phyloP scores from a whole-genome alignment of 2,329 filamentous ascomycete species.

The Xylariaceae sp. region DNA sequence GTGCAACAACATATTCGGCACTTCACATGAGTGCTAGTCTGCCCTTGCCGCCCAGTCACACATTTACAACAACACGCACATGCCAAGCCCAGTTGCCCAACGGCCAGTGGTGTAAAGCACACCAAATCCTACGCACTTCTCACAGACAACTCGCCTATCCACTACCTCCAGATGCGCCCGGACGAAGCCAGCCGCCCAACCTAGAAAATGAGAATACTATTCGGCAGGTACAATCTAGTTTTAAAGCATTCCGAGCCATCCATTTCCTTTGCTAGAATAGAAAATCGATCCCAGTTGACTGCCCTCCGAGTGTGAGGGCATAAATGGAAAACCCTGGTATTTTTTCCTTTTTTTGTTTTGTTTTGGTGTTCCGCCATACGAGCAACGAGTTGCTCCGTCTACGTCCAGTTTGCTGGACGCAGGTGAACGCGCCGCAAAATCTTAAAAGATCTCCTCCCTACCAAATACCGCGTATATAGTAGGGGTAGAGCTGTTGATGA shows the following conservation, averaged over 20 bases:
- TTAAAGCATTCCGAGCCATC: slow-evolving; percentile 38
- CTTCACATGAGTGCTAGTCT: background rate
- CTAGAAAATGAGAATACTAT: slow-evolving; percentile 46
- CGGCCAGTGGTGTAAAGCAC: slow-evolving; percentile 1
- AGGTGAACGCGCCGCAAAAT: slow-evolving; percentile 6
- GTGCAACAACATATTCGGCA: slow-evolving; percentile 1
- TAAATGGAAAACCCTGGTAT: slow-evolving; percentile 8
- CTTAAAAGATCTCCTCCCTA: background rate
- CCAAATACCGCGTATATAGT: slow-evolving; percentile 14
- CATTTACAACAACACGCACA: slow-evolving; percentile 15
- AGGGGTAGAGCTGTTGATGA: slow-evolving; percentile 7
- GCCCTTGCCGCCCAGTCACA: slow-evolving; percentile 11
- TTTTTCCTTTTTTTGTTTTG: no score
- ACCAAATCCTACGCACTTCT: slow-evolving; percentile 13
- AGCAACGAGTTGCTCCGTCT: slow-evolving; percentile 8
- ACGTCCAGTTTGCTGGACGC: slow-evolving; percentile 8
- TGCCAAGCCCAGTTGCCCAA: slow-evolving; percentile 5
- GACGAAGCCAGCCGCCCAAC: slow-evolving; percentile 33
- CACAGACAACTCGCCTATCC: slow-evolving; percentile 18
- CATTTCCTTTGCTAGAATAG: slow-evolving; percentile 30
- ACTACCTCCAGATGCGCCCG: slow-evolving; percentile 23
- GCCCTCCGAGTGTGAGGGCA: slow-evolving; percentile 16
- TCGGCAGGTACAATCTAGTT: slow-evolving; percentile 45
- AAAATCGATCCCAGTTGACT: slow-evolving; percentile 3
- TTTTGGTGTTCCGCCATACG: slow-evolving; percentile 8